These are phyloP conservation scores for Debaryomyces hansenii DNA, from an alignment of 805 yeast genomes.

Conservation along the genomic window DNA sequence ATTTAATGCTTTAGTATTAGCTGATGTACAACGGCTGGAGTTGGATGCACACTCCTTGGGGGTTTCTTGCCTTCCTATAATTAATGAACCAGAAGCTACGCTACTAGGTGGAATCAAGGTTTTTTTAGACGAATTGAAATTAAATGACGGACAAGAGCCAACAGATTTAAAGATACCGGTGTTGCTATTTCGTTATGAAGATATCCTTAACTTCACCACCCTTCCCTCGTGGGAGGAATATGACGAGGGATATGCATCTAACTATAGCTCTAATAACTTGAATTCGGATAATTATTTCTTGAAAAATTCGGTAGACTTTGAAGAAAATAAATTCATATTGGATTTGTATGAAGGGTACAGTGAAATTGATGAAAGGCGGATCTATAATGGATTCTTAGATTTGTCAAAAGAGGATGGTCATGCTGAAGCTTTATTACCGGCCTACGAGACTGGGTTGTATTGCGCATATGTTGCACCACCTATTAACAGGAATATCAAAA, in stretches of 20 bases:
- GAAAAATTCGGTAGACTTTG: conserved; percentile 10
- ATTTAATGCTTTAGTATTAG: too few relatives aligned
- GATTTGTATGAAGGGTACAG: conserved; percentile 5
- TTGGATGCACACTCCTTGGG: too few relatives aligned
- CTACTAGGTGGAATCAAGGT: too few relatives aligned
- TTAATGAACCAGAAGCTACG: too few relatives aligned
- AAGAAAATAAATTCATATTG: conserved; percentile 14
- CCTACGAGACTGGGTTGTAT: conserved; percentile 23
- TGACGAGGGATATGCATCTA: conserved; percentile 1
- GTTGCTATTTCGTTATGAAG: conserved; percentile 22
- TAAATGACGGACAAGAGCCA: background rate
- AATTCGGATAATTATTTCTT: conserved; percentile 6
- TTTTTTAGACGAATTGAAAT: too few relatives aligned
- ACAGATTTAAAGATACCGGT: conserved; percentile 19
- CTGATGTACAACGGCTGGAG: too few relatives aligned
- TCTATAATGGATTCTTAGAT: conserved; percentile 9
- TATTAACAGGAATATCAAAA: conserved; percentile 7
- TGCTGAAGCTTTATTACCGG: conserved; percentile 13
- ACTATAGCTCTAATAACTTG: background rate
- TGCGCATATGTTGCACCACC: conserved; percentile 32
- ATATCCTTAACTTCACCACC: conserved; percentile 18
- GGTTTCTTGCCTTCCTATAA: too few relatives aligned
- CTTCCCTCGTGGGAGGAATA: conserved; percentile 17
- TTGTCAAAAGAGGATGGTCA: conserved; percentile 3
- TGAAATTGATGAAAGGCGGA: conserved; percentile 5